phyloP scores from a whole-genome alignment of 495 filamentous ascomycete species.

The Entonaema liquescens region DNA sequence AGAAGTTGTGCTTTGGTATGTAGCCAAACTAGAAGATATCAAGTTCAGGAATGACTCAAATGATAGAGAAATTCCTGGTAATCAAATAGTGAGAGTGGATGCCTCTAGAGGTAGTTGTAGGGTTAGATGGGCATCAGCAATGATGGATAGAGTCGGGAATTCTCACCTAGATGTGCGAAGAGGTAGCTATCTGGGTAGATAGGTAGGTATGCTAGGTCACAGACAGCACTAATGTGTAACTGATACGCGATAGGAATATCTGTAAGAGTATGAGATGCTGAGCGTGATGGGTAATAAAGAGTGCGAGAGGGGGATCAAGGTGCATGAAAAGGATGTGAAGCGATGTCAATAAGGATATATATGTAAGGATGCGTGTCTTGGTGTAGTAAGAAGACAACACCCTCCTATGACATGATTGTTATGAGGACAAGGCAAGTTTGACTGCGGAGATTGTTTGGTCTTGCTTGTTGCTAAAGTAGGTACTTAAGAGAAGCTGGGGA shows the following conservation, averaged over 20 bases:
- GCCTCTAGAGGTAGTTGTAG: neutral
- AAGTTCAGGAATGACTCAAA: neutral
- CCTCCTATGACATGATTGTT: neutral
- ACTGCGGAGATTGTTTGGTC: conserved; percentile 3
- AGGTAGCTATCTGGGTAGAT: neutral
- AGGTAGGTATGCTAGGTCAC: neutral
- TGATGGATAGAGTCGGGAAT: neutral
- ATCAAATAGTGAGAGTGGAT: neutral
- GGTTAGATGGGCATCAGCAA: neutral
- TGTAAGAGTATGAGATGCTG: conserved; percentile 13
- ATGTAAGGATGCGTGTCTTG: neutral
- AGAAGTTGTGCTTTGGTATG: neutral
- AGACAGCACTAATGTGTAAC: neutral
- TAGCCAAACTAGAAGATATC: neutral
- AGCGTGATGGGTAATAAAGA: neutral
- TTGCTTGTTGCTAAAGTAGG: neutral
- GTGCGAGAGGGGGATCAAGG: neutral
- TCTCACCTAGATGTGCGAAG: neutral
- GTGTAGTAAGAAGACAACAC: neutral
- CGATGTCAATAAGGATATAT: neutral
- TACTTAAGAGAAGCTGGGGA: neutral
- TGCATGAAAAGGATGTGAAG: neutral
- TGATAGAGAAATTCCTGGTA: neutral
- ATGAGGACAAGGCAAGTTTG: conserved; percentile 17
- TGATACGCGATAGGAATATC: neutral